Evolutionary conservation across 2,329 filamentous ascomycete genomes (phyloP).

Genomic region (Ciborinia camelliae): DNA sequence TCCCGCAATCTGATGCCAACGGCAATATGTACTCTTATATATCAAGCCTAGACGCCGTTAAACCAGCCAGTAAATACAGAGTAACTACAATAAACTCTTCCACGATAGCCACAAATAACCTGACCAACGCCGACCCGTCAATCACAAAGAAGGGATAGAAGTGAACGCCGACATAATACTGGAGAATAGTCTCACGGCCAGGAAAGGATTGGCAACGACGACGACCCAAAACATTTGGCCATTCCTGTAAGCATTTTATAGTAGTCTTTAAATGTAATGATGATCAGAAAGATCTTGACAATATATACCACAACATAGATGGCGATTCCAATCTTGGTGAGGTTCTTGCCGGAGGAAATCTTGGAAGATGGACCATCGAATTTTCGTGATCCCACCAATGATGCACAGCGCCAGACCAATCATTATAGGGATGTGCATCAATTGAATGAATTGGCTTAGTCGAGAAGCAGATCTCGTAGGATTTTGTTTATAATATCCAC

Average conservation of each 20-base stretch:
- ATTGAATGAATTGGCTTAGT: conserved; percentile 31
- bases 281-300: conserved; percentile 24
- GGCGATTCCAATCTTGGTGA: conserved; percentile 31
- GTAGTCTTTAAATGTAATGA: conserved; percentile 31
- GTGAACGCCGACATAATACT: conserved; percentile 35
- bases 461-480: conserved; percentile 26
- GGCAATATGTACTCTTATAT: not conserved
- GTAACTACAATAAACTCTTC: conserved; percentile 37
- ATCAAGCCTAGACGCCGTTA: conserved; percentile 4
- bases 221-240: conserved; percentile 35
- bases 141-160: conserved; percentile 30
- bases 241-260: conserved; percentile 33
- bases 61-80: conserved; percentile 31
- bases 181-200: conserved; percentile 37
- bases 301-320: conserved; percentile 36
- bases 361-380: conserved; percentile 22
- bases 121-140: conserved; percentile 31
- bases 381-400: conserved; percentile 32
- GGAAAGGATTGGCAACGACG: conserved; percentile 33
- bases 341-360: conserved; percentile 25
- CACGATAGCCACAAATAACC: conserved; percentile 36
- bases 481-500: conserved; percentile 22
- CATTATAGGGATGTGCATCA: conserved; percentile 32
- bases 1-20: not conserved
- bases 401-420: conserved; percentile 36